Evolutionary conservation across 129 eudicot species (phyloP).

Genomic region (Chrysanthemum makinoi): DNA sequence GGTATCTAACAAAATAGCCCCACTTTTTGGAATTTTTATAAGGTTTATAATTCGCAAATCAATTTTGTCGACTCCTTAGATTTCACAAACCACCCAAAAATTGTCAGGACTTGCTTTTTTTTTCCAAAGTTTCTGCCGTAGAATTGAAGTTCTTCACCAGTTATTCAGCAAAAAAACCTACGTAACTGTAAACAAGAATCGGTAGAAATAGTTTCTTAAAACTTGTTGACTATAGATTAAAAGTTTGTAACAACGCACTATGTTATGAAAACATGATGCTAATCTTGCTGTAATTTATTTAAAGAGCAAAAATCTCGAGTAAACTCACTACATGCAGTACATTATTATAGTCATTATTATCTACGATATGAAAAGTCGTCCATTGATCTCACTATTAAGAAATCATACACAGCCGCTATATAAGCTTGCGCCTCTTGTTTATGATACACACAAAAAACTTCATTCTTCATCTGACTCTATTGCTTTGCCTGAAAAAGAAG

Average conservation of each 20-base stretch:
- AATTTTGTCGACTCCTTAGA: too few species aligned
- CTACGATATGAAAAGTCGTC: constrained; percentile 35
- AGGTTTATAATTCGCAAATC: too few species aligned
- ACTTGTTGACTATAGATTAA: constrained; percentile 7
- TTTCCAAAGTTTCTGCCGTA: too few species aligned
- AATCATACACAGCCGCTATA: constrained; percentile 19
- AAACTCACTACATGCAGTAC: constrained; percentile 22
- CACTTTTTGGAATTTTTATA: too few species aligned
- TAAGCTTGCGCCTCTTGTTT: constrained; percentile 27
- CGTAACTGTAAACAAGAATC: too few species aligned
- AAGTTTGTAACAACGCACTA: not conserved
- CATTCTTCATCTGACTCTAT: constrained; percentile 23
- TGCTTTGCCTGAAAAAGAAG: constrained; percentile 55
- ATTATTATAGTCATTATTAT: constrained; percentile 37
- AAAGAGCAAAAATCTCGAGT: constrained; percentile 17
- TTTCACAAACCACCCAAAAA: too few species aligned
- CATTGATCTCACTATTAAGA: not conserved
- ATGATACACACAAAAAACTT: constrained; percentile 34
- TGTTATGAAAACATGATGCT: constrained; percentile 26
- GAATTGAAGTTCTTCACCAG: too few species aligned
- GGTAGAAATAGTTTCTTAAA: not conserved
- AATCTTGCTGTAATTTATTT: constrained; percentile 21
- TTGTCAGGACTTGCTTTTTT: too few species aligned
- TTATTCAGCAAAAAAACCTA: too few species aligned
- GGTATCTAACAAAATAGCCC: too few species aligned